Evolutionary conservation across 148 eudicot species (phyloP).

Genomic region (Fallopia convolvulus): DNA sequence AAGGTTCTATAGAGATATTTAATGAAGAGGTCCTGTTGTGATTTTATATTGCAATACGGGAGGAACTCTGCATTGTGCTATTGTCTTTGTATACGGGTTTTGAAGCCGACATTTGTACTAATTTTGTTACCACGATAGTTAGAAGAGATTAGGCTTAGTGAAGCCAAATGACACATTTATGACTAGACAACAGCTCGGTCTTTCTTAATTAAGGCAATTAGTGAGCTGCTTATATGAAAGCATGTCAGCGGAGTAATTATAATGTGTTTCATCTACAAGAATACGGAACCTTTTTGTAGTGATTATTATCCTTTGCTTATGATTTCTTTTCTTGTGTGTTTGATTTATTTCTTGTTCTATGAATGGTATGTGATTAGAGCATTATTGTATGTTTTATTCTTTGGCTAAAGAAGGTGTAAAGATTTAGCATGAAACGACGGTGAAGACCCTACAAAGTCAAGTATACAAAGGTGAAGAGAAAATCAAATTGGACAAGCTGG

Average conservation of each 20-base stretch:
- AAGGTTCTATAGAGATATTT: neutral
- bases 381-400: slow-evolving; percentile 12
- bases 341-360: neutral
- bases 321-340: neutral
- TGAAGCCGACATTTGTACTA: neutral
- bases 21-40: neutral
- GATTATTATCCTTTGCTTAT: neutral
- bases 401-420: slow-evolving; percentile 93
- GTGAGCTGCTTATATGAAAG: neutral
- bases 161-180: neutral
- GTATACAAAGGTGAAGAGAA: slow-evolving; percentile 75
- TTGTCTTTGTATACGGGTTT: neutral
- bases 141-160: neutral
- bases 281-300: neutral
- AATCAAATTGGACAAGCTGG: slow-evolving; percentile 81
- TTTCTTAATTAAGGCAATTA: neutral
- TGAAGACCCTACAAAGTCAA: slow-evolving; percentile 71
- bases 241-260: neutral
- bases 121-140: neutral
- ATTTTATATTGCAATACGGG: neutral
- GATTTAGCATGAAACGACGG: slow-evolving; percentile 81
- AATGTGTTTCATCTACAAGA: neutral
- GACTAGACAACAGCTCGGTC: neutral
- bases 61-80: neutral
- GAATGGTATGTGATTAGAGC: neutral